phyloP scores from a whole-genome alignment of 179 eudicot species.

The Beta corolliflora region DNA sequence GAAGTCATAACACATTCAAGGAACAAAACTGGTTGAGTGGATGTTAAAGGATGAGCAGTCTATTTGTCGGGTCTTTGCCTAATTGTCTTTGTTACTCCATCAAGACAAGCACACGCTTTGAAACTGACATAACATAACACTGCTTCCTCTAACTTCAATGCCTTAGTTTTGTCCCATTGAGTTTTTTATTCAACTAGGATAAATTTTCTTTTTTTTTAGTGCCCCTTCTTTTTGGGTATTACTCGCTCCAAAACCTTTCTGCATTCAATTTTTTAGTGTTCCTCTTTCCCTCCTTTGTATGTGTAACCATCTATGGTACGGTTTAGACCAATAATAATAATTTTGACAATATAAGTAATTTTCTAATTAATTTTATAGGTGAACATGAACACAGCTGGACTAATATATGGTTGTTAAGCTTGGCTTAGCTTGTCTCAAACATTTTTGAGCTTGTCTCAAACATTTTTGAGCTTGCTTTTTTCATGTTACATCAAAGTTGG shows the following conservation, averaged over 20 bases:
- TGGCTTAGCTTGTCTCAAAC: no score
- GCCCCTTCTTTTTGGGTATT: slow-evolving; percentile 18
- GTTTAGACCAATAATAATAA: no score
- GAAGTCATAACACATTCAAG: not conserved
- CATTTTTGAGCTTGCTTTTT: no score
- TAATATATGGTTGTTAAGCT: no score
- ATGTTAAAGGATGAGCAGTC: slow-evolving; percentile 1
- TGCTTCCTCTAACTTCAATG: not conserved
- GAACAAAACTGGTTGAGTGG: not conserved
- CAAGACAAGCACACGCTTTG: slow-evolving; percentile 31
- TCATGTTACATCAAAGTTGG: no score
- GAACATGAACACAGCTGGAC: no score
- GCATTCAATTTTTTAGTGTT: not conserved
- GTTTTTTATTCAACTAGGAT: not conserved
- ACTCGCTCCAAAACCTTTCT: not conserved
- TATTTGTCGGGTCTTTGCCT: slow-evolving; percentile 18
- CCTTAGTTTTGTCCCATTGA: not conserved
- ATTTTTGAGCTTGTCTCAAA: no score
- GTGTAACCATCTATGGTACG: not conserved
- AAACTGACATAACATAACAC: slow-evolving; percentile 14
- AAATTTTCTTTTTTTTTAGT: not conserved
- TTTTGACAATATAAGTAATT: no score
- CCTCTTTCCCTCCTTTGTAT: not conserved
- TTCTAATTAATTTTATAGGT: no score
- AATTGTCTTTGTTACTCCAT: not conserved